A percentile compares a stretch with the other conserved stretches of the same genome.
Conservation (phyloP, 306 rosid genomes). For the Prunus armeniaca region DNA sequence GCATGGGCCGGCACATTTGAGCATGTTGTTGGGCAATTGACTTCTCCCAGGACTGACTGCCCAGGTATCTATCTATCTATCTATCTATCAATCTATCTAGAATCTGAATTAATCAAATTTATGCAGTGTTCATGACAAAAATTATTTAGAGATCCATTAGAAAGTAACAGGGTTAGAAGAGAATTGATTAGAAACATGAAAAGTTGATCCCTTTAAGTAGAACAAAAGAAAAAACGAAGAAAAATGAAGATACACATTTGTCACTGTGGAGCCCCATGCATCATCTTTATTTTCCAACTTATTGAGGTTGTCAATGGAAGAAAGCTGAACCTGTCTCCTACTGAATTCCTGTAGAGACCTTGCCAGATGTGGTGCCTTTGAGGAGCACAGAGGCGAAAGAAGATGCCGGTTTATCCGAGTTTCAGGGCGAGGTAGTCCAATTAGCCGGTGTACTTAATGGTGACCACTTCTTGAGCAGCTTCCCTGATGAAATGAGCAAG, state of each 20-base stretch:
- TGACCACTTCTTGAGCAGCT: constrained; percentile 87
- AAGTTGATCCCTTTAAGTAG: background rate
- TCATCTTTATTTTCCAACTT: background rate
- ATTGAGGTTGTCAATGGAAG: background rate
- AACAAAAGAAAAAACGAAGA: background rate
- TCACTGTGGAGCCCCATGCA: background rate
- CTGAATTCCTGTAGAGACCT: constrained; percentile 53
- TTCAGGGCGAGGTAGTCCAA: constrained; percentile 92
- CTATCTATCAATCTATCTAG: background rate
- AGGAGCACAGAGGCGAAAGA: constrained; percentile 77
- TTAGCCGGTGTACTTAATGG: constrained; percentile 93
- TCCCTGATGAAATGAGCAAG: constrained; percentile 79
- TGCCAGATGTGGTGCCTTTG: constrained; percentile 76
- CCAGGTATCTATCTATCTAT: constrained; percentile 49
- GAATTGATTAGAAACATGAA: background rate
- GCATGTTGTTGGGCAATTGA: constrained; percentile 60
- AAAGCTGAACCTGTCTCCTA: background rate
- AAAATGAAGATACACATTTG: background rate
- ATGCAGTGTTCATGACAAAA: background rate
- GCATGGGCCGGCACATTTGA: constrained; percentile 99
- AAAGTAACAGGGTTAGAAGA: background rate
- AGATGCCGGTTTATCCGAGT: constrained; percentile 56
- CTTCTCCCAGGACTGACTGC: constrained; percentile 88
- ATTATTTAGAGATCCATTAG: background rate
- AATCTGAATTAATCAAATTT: background rate